Conservation (phyloP, 441 rosid genomes). For the Syzygium syzygioides region DNA sequence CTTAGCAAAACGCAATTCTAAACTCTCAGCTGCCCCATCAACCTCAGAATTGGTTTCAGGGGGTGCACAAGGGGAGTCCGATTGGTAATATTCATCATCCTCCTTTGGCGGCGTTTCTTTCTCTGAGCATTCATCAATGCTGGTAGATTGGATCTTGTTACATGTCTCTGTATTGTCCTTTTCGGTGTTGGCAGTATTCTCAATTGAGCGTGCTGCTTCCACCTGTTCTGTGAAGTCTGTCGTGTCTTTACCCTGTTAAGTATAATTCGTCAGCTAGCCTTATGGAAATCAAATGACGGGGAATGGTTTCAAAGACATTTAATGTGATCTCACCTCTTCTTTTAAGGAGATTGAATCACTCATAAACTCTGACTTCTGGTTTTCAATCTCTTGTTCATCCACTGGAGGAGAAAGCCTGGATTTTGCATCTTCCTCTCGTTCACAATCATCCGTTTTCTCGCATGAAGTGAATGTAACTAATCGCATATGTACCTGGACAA, state of each 20-base stretch:
- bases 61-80: neutral
- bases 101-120: constrained; percentile 3
- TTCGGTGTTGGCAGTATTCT: neutral
- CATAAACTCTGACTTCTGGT: constrained; percentile 12
- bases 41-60: constrained; percentile 1
- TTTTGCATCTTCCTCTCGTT: constrained; percentile 1
- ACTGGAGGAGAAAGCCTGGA: constrained; percentile 5
- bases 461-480: constrained; percentile 5
- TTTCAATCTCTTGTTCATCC: constrained; percentile 10
- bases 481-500: constrained; percentile 7
- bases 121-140: neutral
- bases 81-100: constrained; percentile 2
- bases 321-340: constrained; percentile 19
- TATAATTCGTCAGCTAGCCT: neutral
- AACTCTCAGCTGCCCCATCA: constrained; percentile 13
- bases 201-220: constrained; percentile 14
- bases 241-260: constrained; percentile 20
- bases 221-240: constrained; percentile 8
- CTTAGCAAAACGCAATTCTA: neutral
- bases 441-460: neutral
- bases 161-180: constrained; percentile 11
- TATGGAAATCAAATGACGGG: neutral
- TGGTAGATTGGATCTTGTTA: neutral
- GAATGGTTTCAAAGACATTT: neutral
- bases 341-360: constrained; percentile 1